Evolutionary conservation across 257 asterid species (phyloP).

Genomic region (Lycium barbarum): DNA sequence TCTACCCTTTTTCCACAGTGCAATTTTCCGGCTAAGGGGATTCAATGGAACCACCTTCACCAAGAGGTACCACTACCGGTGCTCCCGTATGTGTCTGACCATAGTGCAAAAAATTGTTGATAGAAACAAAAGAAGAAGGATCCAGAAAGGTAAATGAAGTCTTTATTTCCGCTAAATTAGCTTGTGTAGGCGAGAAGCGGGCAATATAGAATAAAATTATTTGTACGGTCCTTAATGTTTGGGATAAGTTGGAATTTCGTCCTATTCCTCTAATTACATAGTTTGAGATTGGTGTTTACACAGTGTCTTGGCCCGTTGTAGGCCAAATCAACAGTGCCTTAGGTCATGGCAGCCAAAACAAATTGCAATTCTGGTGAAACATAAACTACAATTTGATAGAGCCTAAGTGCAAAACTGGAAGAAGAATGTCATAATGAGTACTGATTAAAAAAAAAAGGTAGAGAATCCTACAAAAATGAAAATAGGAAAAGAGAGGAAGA

Average conservation of each 20-base stretch:
- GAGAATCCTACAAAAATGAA: neutral
- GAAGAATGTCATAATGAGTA: slow-evolving; percentile 6
- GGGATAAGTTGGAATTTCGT: slow-evolving; percentile 1
- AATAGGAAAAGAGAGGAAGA: slow-evolving; percentile 7
- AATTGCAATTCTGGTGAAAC: neutral
- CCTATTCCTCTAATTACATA: neutral
- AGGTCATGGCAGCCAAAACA: neutral
- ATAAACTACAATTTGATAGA: neutral
- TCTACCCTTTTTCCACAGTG: neutral
- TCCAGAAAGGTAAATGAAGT: neutral
- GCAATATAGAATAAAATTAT: neutral
- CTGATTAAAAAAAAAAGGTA: neutral
- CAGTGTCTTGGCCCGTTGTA: too few relatives aligned
- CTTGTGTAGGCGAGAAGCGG: neutral
- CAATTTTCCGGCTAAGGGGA: neutral
- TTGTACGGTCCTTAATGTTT: neutral
- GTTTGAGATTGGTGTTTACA: slow-evolving; percentile 14
- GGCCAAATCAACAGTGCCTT: neutral
- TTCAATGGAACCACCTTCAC: slow-evolving; percentile 23
- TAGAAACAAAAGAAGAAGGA: slow-evolving; percentile 14
- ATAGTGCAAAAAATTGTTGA: neutral
- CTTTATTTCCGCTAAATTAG: slow-evolving; percentile 8
- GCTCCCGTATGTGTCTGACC: neutral
- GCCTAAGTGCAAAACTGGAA: neutral
- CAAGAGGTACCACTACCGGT: neutral